A percentile compares a stretch with the other conserved stretches of the same genome.
Evolutionary conservation across 2,329 filamentous ascomycete species (phyloP).

Genomic region (Bertia moriformis): DNA sequence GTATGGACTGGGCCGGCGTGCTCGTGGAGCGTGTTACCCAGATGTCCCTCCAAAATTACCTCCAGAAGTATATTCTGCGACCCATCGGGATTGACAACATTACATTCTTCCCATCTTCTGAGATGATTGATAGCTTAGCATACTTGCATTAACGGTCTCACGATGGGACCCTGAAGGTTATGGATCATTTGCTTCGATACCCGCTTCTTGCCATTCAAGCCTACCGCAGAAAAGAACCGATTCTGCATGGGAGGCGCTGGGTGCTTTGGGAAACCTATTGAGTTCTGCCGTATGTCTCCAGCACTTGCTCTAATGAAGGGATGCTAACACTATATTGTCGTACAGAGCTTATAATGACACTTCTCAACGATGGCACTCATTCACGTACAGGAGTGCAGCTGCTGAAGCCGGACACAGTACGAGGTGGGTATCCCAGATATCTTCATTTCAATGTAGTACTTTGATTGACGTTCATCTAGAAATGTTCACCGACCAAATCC

Average conservation of each 20-base stretch:
- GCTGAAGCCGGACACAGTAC: constrained; percentile 39
- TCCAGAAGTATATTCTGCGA: constrained; percentile 28
- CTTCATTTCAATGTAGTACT: no score
- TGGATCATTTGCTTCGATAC: constrained; percentile 33
- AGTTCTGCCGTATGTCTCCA: constrained; percentile 41
- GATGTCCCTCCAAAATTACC: constrained; percentile 28
- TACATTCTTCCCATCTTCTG: constrained; percentile 37
- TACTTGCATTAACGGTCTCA: constrained; percentile 36
- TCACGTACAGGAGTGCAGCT: constrained; percentile 38
- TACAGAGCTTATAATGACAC: constrained; percentile 40
- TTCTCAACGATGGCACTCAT: constrained; percentile 50
- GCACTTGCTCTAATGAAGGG: no score
- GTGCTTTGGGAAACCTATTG: constrained; percentile 39
- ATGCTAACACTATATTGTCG: no score
- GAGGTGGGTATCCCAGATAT: no score
- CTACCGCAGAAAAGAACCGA: constrained; percentile 13
- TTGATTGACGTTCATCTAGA: no score
- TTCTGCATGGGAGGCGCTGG: constrained; percentile 50
- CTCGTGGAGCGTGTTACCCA: constrained; percentile 28
- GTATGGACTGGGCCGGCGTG: constrained; percentile 39
- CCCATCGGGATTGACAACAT: constrained; percentile 32
- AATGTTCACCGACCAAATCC: constrained; percentile 53
- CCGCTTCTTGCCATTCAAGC: no score
- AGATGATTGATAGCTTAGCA: constrained; percentile 38
- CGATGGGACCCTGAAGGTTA: constrained; percentile 20